Evolutionary conservation across 768 basidiomycete species (phyloP).

Genomic region (Mycena crocata): DNA sequence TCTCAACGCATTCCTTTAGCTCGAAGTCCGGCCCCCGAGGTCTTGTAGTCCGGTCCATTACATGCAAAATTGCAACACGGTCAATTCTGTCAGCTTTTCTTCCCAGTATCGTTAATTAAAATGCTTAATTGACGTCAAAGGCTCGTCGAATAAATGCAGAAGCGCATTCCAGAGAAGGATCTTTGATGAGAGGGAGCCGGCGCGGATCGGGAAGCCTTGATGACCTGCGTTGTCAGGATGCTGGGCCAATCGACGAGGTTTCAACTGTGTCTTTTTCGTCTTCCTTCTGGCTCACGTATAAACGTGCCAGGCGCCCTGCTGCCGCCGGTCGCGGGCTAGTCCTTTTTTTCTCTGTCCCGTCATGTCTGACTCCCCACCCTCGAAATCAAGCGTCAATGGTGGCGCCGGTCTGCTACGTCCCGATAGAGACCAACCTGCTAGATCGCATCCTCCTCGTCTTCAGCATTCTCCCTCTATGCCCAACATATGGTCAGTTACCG

Average conservation of each 20-base stretch:
- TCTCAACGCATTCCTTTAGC: not conserved
- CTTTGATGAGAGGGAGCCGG: slow-evolving; percentile 26
- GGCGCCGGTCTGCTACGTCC: slow-evolving; percentile 7
- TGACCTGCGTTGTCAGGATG: slow-evolving; percentile 35
- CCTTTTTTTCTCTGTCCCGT: slow-evolving; percentile 45
- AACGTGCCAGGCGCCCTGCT: slow-evolving; percentile 26
- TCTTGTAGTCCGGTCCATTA: slow-evolving; percentile 6
- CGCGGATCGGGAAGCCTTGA: slow-evolving; percentile 32
- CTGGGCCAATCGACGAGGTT: slow-evolving; percentile 44
- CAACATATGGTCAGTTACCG: slow-evolving; percentile 67
- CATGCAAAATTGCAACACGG: slow-evolving; percentile 27
- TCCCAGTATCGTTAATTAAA: slow-evolving; percentile 54
- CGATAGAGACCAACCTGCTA: slow-evolving; percentile 37
- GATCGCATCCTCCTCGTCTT: slow-evolving; percentile 58
- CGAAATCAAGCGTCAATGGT: slow-evolving; percentile 36
- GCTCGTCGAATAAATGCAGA: slow-evolving; percentile 27
- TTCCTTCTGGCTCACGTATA: slow-evolving; percentile 41
- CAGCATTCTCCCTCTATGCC: slow-evolving; percentile 78
- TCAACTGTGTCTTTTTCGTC: slow-evolving; percentile 45
- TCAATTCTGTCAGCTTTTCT: slow-evolving; percentile 25
- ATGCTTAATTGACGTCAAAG: slow-evolving; percentile 50
- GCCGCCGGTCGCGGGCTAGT: slow-evolving; percentile 31
- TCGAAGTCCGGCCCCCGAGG: slow-evolving; percentile 11
- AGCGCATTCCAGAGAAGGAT: slow-evolving; percentile 29
- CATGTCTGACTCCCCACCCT: slow-evolving; percentile 47